A percentile compares a stretch with the other conserved stretches of the same genome.
Conservation (phyloP, 106 monocot species). For the Apostasia shenzhenica region DNA sequence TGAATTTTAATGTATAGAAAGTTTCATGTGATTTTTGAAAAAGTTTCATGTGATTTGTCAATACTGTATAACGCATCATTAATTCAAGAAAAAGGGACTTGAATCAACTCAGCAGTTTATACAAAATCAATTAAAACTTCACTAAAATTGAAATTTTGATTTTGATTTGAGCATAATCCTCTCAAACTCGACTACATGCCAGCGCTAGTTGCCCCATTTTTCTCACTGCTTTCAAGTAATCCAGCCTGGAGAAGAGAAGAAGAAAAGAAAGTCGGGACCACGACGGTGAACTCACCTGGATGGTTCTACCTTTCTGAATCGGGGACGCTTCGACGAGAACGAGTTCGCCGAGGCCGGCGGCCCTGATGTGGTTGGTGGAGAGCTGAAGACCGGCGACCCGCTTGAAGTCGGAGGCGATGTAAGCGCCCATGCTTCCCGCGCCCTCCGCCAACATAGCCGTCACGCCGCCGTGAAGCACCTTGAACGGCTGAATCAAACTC, state of each 20-base stretch:
- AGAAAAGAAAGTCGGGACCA: background rate
- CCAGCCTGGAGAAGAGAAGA: background rate
- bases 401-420: slow-evolving; percentile 32
- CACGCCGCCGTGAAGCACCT: slow-evolving; percentile 45
- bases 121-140: too few relatives aligned
- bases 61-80: too few relatives aligned
- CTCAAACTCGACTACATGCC: too few relatives aligned
- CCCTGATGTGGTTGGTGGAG: slow-evolving; percentile 38
- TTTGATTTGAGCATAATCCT: too few relatives aligned
- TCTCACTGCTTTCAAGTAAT: too few relatives aligned
- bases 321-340: slow-evolving; percentile 36
- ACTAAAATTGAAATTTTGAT: too few relatives aligned
- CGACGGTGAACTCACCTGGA: slow-evolving; percentile 26
- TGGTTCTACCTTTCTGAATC: slow-evolving; percentile 35
- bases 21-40: too few relatives aligned
- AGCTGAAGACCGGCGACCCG: slow-evolving; percentile 51
- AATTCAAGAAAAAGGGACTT: too few relatives aligned
- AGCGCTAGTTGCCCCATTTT: too few relatives aligned
- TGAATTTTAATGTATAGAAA: too few relatives aligned
- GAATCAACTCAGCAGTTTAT: too few relatives aligned
- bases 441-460: slow-evolving; percentile 53
- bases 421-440: slow-evolving; percentile 50
- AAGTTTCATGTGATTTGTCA: too few relatives aligned
- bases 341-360: slow-evolving; percentile 35
- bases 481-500: slow-evolving; percentile 31